phyloP scores from a whole-genome alignment of 257 asterid genomes.

The Nicotiana obtusifolia region DNA sequence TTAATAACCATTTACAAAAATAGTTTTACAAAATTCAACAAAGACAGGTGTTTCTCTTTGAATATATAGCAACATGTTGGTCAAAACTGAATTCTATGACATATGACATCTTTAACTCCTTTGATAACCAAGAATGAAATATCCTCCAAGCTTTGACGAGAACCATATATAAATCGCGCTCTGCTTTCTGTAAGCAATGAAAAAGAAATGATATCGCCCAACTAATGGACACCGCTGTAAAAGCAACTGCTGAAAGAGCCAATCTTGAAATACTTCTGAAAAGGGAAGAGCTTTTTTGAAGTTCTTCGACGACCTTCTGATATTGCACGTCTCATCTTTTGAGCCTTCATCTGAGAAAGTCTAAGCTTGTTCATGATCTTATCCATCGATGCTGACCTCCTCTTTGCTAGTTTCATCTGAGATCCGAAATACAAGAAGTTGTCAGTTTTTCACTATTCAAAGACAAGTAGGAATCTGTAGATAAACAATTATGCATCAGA shows the following conservation, averaged over 20 bases:
- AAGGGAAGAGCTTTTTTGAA: slow-evolving; percentile 17
- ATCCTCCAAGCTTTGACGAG: not conserved
- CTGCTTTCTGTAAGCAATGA: not conserved
- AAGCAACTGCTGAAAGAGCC: slow-evolving; percentile 32
- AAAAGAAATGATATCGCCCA: not conserved
- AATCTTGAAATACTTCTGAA: slow-evolving; percentile 25
- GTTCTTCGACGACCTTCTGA: slow-evolving; percentile 15
- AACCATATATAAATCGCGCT: not conserved
- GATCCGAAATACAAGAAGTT: not conserved
- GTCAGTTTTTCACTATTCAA: not conserved
- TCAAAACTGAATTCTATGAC: not conserved
- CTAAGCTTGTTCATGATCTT: slow-evolving; percentile 47
- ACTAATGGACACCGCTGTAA: slow-evolving; percentile 17
- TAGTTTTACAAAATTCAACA: not conserved
- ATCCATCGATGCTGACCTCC: slow-evolving; percentile 53
- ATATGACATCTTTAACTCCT: not conserved
- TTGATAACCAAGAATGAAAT: slow-evolving; percentile 3
- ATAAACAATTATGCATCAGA: not conserved
- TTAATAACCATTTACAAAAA: not conserved
- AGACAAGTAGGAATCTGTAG: not conserved
- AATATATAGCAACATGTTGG: not conserved
- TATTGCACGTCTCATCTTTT: slow-evolving; percentile 35
- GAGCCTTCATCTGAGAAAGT: slow-evolving; percentile 41
- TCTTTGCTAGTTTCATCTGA: slow-evolving; percentile 63
- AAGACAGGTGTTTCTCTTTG: not conserved